phyloP scores from a whole-genome alignment of 78 protist genomes.

The Dictyostelium citrinum region DNA sequence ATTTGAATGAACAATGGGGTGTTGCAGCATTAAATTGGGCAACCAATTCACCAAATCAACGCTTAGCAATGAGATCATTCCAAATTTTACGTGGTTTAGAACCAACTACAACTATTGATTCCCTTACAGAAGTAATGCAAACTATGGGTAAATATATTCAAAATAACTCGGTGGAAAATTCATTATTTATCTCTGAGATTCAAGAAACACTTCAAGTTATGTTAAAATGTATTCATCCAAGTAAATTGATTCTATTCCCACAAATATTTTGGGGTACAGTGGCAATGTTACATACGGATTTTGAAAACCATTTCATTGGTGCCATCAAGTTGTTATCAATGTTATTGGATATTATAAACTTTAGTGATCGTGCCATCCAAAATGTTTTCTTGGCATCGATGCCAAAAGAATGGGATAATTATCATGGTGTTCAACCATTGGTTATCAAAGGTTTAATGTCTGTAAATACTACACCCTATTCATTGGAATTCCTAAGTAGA shows the following conservation, averaged over 20 bases:
- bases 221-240: conserved; percentile 57
- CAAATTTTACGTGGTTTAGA: conserved; percentile 66
- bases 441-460: conserved; percentile 51
- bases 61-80: conserved; percentile 34
- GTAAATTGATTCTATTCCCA: conserved; percentile 57
- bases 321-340: conserved; percentile 44
- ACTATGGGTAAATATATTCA: conserved; percentile 39
- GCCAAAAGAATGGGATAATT: conserved; percentile 74
- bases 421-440: conserved; percentile 69
- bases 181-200: conserved; percentile 29
- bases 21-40: conserved; percentile 60
- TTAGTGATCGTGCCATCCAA: conserved; percentile 62
- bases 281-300: conserved; percentile 50
- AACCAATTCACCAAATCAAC: conserved; percentile 40
- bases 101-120: conserved; percentile 63
- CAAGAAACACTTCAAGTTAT: conserved; percentile 48
- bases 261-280: conserved; percentile 68
- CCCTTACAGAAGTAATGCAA: conserved; percentile 50
- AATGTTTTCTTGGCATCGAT: conserved; percentile 70
- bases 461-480: neutral
- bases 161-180: neutral
- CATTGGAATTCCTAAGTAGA: conserved; percentile 35
- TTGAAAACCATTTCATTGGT: conserved; percentile 40
- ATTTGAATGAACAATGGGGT: conserved; percentile 63
- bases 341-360: conserved; percentile 39